Conservation (phyloP, 371 early-diverging fungal species). For the Coemansia sp. region DNA sequence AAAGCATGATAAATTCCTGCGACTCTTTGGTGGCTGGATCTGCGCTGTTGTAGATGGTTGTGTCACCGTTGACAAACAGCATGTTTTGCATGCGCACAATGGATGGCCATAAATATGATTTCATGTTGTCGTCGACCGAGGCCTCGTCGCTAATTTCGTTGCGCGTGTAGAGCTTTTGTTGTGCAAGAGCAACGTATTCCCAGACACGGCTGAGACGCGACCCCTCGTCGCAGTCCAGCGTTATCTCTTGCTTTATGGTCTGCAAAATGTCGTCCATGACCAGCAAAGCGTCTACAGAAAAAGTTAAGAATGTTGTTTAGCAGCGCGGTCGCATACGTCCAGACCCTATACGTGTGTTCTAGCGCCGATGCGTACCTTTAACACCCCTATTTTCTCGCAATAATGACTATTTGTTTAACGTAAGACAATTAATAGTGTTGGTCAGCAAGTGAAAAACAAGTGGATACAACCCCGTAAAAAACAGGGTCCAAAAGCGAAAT, state of each 20-base stretch:
- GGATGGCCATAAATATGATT: conserved; percentile 36
- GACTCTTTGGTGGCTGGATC: conserved; percentile 3
- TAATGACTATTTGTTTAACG: too few species aligned
- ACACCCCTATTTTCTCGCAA: too few species aligned
- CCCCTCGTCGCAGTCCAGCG: conserved; percentile 42
- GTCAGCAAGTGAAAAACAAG: neutral
- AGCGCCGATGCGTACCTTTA: too few species aligned
- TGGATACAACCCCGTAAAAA: neutral
- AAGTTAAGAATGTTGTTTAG: neutral
- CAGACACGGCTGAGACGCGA: conserved; percentile 32
- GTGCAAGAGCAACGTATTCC: conserved; percentile 35
- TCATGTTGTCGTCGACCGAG: conserved; percentile 10
- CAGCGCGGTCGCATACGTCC: neutral
- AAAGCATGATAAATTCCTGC: neutral
- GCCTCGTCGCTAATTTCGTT: conserved; percentile 1
- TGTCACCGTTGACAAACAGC: conserved; percentile 13
- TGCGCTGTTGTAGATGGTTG: conserved; percentile 9
- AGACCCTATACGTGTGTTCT: neutral
- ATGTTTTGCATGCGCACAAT: conserved; percentile 16
- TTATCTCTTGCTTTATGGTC: conserved; percentile 33
- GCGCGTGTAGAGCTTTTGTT: conserved; percentile 10
- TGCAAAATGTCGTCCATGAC: conserved; percentile 44
- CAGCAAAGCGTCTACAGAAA: neutral
- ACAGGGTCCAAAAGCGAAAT: neutral
- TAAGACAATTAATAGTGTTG: too few species aligned